Conservation (phyloP, 352 stramenopile species). For the Globisporangium yorkense region DNA sequence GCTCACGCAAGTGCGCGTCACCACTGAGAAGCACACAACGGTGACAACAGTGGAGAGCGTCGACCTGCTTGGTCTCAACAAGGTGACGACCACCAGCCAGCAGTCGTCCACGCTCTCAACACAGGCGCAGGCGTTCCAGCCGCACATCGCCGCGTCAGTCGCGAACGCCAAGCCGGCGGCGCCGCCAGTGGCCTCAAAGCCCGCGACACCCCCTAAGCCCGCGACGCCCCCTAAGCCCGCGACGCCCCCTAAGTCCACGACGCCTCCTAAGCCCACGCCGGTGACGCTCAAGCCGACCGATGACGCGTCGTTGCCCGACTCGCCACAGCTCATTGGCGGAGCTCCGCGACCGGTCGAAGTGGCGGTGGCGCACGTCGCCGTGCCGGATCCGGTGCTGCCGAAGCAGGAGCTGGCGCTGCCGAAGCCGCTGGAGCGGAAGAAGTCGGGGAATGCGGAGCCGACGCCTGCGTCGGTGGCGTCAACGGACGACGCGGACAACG, state of each 20-base stretch:
- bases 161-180: constrained; percentile 9
- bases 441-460: neutral
- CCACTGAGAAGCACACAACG: neutral
- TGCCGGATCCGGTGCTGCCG: constrained; percentile 1
- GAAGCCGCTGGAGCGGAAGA: constrained; percentile 11
- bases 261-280: neutral
- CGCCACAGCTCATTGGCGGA: neutral
- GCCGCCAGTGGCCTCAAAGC: no score
- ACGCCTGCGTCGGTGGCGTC: constrained; percentile 3
- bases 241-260: neutral
- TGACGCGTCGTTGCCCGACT: neutral
- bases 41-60: constrained; percentile 26
- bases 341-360: constrained; percentile 5
- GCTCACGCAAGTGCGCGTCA: neutral
- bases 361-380: constrained; percentile 7
- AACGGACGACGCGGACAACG: constrained; percentile 16
- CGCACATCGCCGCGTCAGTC: constrained; percentile 3
- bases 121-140: constrained; percentile 13
- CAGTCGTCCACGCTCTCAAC: neutral
- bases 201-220: neutral
- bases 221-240: neutral
- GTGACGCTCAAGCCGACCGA: constrained; percentile 1
- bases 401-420: constrained; percentile 8
- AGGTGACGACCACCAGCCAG: constrained; percentile 11
- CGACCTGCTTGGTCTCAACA: constrained; percentile 40